Evolutionary conservation across 768 basidiomycete genomes (phyloP).

Genomic region (Podaxis sp.): DNA sequence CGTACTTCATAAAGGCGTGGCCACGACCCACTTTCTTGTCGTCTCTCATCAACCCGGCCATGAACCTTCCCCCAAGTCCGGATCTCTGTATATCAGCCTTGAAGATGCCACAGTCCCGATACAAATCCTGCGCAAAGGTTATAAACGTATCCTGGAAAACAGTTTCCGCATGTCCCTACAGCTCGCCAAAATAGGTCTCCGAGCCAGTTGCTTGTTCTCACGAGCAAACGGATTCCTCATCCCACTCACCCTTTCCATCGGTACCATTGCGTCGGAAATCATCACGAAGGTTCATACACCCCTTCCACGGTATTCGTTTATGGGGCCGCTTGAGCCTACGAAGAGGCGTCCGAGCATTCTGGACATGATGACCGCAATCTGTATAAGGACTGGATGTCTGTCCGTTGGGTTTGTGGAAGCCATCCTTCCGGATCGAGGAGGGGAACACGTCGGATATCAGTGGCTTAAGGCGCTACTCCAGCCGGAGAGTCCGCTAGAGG

Average conservation of each 20-base stretch:
- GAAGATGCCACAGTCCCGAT: slow-evolving; percentile 1
- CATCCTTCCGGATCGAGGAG: neutral
- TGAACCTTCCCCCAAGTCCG: neutral
- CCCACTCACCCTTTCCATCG: neutral
- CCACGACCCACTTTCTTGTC: neutral
- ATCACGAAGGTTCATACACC: neutral
- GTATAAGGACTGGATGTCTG: neutral
- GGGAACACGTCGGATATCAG: neutral
- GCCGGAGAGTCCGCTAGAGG: neutral
- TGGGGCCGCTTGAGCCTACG: neutral
- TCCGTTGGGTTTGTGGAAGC: neutral
- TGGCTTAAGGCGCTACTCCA: neutral
- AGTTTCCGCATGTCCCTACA: neutral
- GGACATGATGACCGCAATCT: neutral
- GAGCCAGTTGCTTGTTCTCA: neutral
- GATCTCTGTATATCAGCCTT: neutral
- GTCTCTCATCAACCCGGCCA: neutral
- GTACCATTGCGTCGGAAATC: neutral
- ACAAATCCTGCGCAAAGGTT: neutral
- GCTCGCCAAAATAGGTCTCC: neutral
- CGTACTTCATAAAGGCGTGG: slow-evolving; percentile 1
- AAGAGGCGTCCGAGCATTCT: neutral
- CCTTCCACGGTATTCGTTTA: neutral
- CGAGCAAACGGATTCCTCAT: neutral
- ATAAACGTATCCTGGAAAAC: neutral